Evolutionary conservation across 140 eudicot genomes (phyloP).

Genomic region (Anethum foeniculum): DNA sequence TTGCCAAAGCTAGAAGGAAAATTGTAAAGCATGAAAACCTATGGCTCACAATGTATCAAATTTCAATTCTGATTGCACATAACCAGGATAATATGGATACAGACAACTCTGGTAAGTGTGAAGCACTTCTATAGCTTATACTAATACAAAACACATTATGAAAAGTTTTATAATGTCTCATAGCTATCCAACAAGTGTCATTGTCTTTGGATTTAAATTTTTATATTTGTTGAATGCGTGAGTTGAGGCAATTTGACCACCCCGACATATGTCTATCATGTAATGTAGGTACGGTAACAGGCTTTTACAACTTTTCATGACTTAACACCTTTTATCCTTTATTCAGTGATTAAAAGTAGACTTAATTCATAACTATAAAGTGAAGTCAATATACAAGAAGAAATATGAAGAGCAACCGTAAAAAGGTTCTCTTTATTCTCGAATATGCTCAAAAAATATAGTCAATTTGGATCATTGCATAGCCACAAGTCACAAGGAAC

Average conservation of each 20-base stretch:
- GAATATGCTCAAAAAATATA: neutral
- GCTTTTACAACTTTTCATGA: neutral
- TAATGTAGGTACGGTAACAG: neutral
- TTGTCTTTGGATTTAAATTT: neutral
- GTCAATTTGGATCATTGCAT: neutral
- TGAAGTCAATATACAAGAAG: neutral
- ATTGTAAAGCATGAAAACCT: neutral
- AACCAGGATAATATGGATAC: neutral
- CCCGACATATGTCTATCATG: neutral
- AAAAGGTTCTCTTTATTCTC: neutral
- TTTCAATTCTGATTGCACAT: neutral
- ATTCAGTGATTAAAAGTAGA: neutral
- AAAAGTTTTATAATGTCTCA: neutral
- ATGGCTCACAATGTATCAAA: neutral
- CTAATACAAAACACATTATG: neutral
- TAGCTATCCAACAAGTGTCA: neutral
- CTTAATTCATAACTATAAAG: neutral
- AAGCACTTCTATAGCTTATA: neutral
- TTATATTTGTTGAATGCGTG: neutral
- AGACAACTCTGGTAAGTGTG: neutral
- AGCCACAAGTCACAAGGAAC: neutral
- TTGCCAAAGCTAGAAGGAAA: neutral
- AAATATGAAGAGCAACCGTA: neutral
- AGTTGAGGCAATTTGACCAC: neutral
- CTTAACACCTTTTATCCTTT: neutral